Evolutionary conservation across 2,329 filamentous ascomycete genomes (phyloP), one percentile per base, ranked within the genome.

Genomic region (Stachybotrys chlorohalonatus): DNA sequence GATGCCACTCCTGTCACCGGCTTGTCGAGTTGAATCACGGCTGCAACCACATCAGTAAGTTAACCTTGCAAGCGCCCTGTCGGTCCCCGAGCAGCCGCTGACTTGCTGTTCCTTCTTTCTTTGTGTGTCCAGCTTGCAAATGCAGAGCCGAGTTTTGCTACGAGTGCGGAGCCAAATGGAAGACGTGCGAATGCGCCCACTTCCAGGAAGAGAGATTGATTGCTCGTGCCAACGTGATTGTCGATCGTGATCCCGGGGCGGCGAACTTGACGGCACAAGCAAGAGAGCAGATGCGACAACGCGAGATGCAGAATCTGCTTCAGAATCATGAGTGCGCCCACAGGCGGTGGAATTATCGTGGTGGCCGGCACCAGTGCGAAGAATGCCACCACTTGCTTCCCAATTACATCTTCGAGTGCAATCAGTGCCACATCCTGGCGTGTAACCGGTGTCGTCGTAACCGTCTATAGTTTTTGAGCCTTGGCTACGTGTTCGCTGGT

Each of bases 1-100:
- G 72, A 1, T 85, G 81, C 55, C 62, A 59, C 2, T 50, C 56
- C 0, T 85, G 81, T 58, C 57, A 57, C 0, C 57, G 66, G 0
- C 39, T 83, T 7, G 71, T 84, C 0, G 78, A 82, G 62, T 64
- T 79, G 0, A 45, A 58, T 0, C 11, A 42, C 0, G 81, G 82
- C 1, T 84, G 81, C 56, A 70, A 77, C 52, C 79, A 84, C 52
- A 83, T 84, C 4, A 77, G 81, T 83, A 59, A 60, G 77, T 74
- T 2, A 6, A 30, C 13, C 1, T 17, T 52, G 9, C 11, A 13
- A 7, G 6, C 3, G 6, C 2, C 49, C 49, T 50, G 16, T 8
- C 24, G 24, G 24, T 24, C 24, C 24, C 24, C 4, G 24, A 24
- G 24, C 24, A 24, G 24, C 31, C 42, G 9, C 24, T 49, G 42